These are phyloP conservation scores for Jaltomata sinuosa DNA, from an alignment of 257 asterid species.

Conservation along the genomic window DNA sequence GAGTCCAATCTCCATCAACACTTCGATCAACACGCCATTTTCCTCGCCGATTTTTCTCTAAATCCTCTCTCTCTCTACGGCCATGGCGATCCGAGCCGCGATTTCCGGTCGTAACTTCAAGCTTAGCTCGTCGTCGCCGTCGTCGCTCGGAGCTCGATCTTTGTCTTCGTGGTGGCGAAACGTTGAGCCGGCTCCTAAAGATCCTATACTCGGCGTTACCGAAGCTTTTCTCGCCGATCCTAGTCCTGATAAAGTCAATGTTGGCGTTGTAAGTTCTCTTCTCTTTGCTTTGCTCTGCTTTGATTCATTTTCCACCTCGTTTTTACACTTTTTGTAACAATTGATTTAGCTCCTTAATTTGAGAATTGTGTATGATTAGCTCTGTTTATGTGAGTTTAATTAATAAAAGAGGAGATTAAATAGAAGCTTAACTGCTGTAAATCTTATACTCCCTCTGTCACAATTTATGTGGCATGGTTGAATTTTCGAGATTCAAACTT, in stretches of 20 bases:
- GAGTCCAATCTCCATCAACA: not conserved
- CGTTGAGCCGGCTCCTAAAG: constrained; percentile 94
- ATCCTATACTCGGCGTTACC: constrained; percentile 97
- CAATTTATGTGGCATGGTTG: too few relatives aligned
- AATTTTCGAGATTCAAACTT: too few relatives aligned
- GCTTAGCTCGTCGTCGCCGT: constrained; percentile 11
- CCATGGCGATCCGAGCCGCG: constrained; percentile 52
- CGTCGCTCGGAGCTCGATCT: constrained; percentile 47
- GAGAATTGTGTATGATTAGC: too few relatives aligned
- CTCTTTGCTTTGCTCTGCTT: not conserved
- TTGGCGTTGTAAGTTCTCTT: constrained; percentile 76
- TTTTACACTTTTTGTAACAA: too few relatives aligned
- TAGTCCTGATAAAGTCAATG: constrained; percentile 76
- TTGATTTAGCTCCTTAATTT: too few relatives aligned
- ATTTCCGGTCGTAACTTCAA: constrained; percentile 19
- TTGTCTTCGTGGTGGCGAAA: constrained; percentile 78
- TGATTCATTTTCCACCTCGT: too few relatives aligned
- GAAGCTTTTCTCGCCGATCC: constrained; percentile 96
- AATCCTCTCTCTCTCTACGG: not conserved
- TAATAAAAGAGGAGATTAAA: too few relatives aligned
- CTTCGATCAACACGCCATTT: not conserved
- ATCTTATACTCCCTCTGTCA: too few relatives aligned
- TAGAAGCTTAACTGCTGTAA: too few relatives aligned
- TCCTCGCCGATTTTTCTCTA: not conserved
- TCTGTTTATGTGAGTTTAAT: too few relatives aligned